These are phyloP conservation scores for Phytopythium kandeliae DNA, from an alignment of 352 stramenopile species.

Conservation along the genomic window DNA sequence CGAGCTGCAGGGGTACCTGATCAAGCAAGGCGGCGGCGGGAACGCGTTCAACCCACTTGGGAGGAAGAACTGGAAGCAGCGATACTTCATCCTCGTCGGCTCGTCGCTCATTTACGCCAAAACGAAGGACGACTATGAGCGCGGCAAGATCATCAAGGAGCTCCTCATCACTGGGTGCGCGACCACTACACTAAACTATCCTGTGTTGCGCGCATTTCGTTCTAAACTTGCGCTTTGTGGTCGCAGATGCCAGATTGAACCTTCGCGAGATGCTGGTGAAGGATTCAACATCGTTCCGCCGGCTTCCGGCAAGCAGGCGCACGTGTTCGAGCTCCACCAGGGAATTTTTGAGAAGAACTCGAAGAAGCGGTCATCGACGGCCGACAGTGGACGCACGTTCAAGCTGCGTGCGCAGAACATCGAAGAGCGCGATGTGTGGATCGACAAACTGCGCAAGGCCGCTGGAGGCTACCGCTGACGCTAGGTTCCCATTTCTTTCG, in stretches of 20 bases:
- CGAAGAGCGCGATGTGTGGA: constrained; percentile 79
- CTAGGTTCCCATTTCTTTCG: no score
- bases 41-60: constrained; percentile 73
- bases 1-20: constrained; percentile 76
- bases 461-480: constrained; percentile 32
- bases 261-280: constrained; percentile 70
- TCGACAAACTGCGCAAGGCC: constrained; percentile 62
- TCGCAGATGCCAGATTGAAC: constrained; percentile 60
- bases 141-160: constrained; percentile 83
- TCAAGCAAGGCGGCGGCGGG: constrained; percentile 81
- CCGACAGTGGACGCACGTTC: constrained; percentile 71
- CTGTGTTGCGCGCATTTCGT: neutral
- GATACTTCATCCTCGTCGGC: constrained; percentile 80
- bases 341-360: constrained; percentile 80
- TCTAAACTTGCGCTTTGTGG: neutral
- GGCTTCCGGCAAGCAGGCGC: constrained; percentile 32
- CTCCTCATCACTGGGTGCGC: constrained; percentile 68
- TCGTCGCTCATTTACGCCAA: constrained; percentile 74
- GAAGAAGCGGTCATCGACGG: constrained; percentile 63
- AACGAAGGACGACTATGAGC: constrained; percentile 86
- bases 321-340: constrained; percentile 72
- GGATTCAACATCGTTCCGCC: constrained; percentile 78
- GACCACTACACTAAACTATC: neutral
- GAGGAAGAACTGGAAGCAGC: constrained; percentile 86
- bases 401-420: constrained; percentile 81